phyloP scores from a whole-genome alignment of 2,329 filamentous ascomycete species.

The Trichoderma harzianum region DNA sequence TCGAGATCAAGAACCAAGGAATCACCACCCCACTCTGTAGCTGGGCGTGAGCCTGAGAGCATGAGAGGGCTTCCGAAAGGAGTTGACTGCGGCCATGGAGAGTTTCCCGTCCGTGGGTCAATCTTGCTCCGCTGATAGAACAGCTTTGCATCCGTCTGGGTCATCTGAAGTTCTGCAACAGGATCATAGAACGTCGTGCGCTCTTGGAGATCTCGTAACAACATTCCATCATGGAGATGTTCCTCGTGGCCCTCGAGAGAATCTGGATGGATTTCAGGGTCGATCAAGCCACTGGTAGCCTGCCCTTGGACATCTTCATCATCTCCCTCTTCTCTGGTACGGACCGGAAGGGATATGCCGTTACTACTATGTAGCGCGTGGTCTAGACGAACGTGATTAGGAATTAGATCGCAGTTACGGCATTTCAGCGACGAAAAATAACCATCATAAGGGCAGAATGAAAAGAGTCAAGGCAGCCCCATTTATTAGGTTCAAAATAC shows the following conservation, averaged over 20 bases:
- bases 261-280: slow-evolving; percentile 23
- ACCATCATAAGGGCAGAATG: neutral
- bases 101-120: slow-evolving; percentile 43
- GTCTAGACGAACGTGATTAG: neutral
- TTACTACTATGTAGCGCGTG: slow-evolving; percentile 4
- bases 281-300: slow-evolving; percentile 24
- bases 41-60: slow-evolving; percentile 33
- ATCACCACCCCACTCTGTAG: slow-evolving; percentile 37
- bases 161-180: slow-evolving; percentile 89
- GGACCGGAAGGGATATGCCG: slow-evolving; percentile 23
- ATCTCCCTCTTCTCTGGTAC: slow-evolving; percentile 31
- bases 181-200: slow-evolving; percentile 91
- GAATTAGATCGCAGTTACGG: neutral
- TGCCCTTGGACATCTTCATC: slow-evolving; percentile 28
- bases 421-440: neutral
- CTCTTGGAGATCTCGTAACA: slow-evolving; percentile 57
- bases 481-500: neutral
- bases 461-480: neutral
- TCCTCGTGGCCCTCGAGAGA: slow-evolving; percentile 25
- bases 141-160: slow-evolving; percentile 88
- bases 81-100: slow-evolving; percentile 40
- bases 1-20: slow-evolving; percentile 33
- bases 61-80: slow-evolving; percentile 48
- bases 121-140: slow-evolving; percentile 89
- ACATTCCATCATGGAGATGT: slow-evolving; percentile 52